Percentiles rank a stretch among this genome's conserved stretches.
Evolutionary conservation across 1,139 yeast species (phyloP).

Genomic region (Debaryomycetaceae sp.): DNA sequence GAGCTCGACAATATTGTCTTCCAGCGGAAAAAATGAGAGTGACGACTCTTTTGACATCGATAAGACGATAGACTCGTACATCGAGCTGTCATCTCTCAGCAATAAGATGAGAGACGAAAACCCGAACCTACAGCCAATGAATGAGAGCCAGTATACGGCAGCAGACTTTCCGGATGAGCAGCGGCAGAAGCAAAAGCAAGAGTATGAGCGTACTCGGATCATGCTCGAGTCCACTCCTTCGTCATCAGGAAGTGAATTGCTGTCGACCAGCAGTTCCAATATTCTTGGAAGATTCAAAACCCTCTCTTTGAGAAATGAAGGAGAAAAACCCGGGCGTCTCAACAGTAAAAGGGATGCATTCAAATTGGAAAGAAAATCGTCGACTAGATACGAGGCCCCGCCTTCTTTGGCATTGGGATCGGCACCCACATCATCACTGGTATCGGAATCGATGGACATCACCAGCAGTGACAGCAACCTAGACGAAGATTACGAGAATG

Average conservation of each 20-base stretch:
- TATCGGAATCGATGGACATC: neutral
- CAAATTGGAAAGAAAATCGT: neutral
- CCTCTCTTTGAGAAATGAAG: neutral
- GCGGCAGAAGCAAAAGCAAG: neutral
- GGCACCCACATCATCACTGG: neutral
- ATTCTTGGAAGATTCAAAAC: neutral
- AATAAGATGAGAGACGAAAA: conserved; percentile 19
- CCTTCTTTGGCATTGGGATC: neutral
- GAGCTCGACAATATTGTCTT: neutral
- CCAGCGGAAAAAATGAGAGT: neutral
- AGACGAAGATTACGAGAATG: neutral
- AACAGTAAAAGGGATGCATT: neutral
- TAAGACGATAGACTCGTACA: conserved; percentile 17
- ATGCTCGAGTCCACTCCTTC: neutral
- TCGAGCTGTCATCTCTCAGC: conserved; percentile 22
- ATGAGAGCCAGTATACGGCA: conserved; percentile 7
- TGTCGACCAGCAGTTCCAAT: neutral
- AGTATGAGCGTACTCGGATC: neutral
- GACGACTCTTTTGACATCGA: conserved; percentile 3
- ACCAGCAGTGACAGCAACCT: neutral
- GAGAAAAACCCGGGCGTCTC: neutral
- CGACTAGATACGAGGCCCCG: neutral
- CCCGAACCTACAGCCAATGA: conserved; percentile 25
- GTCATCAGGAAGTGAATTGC: neutral
- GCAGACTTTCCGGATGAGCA: conserved; percentile 9